phyloP scores from a whole-genome alignment of 208 protist species.

The Porcisia hertigi region DNA sequence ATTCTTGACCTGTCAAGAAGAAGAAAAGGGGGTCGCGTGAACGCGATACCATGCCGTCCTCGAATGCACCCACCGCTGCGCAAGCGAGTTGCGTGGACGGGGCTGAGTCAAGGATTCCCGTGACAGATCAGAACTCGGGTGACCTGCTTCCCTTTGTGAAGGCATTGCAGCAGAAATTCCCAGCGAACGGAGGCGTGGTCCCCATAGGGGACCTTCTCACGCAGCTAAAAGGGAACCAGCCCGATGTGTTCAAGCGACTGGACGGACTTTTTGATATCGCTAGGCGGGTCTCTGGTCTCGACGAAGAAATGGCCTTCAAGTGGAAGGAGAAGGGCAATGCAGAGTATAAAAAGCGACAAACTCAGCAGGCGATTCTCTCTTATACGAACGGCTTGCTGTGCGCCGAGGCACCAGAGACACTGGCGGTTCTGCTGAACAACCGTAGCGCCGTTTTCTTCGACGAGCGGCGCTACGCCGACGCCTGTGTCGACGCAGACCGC shows the following conservation, averaged over 20 bases:
- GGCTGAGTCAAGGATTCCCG: neutral
- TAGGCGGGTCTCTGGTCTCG: constrained; percentile 35
- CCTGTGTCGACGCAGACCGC: constrained; percentile 66
- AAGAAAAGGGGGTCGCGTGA: neutral
- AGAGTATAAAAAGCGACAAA: constrained; percentile 47
- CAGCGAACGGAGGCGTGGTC: constrained; percentile 38
- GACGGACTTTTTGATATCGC: constrained; percentile 42
- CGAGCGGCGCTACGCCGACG: constrained; percentile 51
- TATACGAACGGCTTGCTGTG: constrained; percentile 82
- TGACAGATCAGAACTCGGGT: constrained; percentile 48
- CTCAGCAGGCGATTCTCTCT: constrained; percentile 52
- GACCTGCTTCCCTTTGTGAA: constrained; percentile 50
- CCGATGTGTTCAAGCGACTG: constrained; percentile 38
- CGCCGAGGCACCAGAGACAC: constrained; percentile 60
- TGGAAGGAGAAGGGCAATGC: constrained; percentile 86
- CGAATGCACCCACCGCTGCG: neutral
- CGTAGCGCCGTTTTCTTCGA: constrained; percentile 73
- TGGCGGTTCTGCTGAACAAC: constrained; percentile 76
- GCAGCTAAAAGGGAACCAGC: constrained; percentile 28
- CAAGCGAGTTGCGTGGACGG: neutral
- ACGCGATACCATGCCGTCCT: neutral
- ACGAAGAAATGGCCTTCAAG: constrained; percentile 54
- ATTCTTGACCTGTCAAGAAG: too few species aligned
- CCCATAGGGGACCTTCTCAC: constrained; percentile 54
- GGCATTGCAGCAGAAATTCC: constrained; percentile 33